Conservation (phyloP, 2,329 filamentous ascomycete genomes). For the Bipolaris zeicola region DNA sequence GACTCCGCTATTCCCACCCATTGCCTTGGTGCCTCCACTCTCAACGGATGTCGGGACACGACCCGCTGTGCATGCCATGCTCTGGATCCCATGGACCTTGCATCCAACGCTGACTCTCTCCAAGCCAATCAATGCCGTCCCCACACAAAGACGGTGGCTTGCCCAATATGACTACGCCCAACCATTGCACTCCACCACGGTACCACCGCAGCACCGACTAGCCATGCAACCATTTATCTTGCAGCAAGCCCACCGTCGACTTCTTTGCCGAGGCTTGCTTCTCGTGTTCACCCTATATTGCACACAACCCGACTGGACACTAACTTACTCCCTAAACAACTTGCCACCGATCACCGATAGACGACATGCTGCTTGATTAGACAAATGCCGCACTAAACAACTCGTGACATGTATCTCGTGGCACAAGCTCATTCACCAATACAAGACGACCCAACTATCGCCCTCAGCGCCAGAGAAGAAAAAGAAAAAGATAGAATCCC, state of each 20-base stretch:
- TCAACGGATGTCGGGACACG: slow-evolving; percentile 3
- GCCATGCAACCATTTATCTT: slow-evolving; percentile 2
- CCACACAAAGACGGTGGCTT: neutral
- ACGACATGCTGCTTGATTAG: slow-evolving; percentile 1
- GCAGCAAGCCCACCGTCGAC: neutral
- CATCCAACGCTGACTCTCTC: neutral
- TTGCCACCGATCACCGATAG: slow-evolving; percentile 9
- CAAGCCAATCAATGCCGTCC: neutral
- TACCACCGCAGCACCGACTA: neutral
- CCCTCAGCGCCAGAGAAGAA: neutral
- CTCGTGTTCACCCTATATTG: neutral
- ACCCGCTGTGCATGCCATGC: slow-evolving; percentile 4
- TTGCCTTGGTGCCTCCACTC: slow-evolving; percentile 7
- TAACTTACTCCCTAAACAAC: slow-evolving; percentile 2
- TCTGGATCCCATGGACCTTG: neutral
- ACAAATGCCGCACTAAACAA: neutral
- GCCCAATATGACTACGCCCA: slow-evolving; percentile 4
- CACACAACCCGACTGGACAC: neutral
- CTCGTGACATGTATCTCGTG: neutral
- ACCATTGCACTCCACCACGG: neutral
- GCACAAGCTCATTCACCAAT: neutral
- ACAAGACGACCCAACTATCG: too few species aligned
- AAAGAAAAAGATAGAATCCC: neutral
- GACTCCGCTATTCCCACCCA: slow-evolving; percentile 20
- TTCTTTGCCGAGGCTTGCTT: neutral